Conservation (phyloP, 2,329 filamentous ascomycete genomes). For the Colletotrichum chlorophyti region DNA sequence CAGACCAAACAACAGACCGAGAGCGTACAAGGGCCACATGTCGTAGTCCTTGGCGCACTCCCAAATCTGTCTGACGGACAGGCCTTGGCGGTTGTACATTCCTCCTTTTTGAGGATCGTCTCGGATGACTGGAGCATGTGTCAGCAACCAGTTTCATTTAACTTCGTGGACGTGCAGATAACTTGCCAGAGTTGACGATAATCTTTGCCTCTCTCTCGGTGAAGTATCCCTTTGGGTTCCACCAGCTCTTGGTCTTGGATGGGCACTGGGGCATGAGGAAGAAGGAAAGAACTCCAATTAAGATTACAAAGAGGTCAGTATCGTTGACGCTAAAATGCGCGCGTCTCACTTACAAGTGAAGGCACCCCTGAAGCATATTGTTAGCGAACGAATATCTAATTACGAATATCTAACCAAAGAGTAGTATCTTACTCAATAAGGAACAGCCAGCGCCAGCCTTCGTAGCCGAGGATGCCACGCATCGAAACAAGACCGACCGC, state of each 20-base stretch:
- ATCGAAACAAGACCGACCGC: slow-evolving; percentile 63
- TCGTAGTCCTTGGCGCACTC: slow-evolving; percentile 60
- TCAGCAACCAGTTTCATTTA: not conserved
- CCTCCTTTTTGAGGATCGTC: slow-evolving; percentile 62
- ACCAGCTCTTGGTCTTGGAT: slow-evolving; percentile 51
- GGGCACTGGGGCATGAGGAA: slow-evolving; percentile 40
- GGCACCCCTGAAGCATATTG: slow-evolving; percentile 32
- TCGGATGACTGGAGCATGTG: slow-evolving; percentile 46
- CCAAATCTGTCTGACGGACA: slow-evolving; percentile 56
- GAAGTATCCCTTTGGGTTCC: slow-evolving; percentile 62
- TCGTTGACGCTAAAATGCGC: slow-evolving; percentile 42
- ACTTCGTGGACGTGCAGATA: rapidly evolving
- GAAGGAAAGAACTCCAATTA: slow-evolving; percentile 51
- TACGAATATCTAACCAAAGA: too few relatives aligned
- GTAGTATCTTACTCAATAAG: slow-evolving; percentile 44
- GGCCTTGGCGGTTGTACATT: slow-evolving; percentile 64
- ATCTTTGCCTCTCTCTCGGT: slow-evolving; percentile 63
- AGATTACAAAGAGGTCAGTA: slow-evolving; percentile 46
- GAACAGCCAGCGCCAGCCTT: slow-evolving; percentile 66
- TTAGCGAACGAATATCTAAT: slow-evolving; percentile 16
- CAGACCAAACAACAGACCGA: slow-evolving; percentile 51
- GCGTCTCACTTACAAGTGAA: slow-evolving; percentile 37
- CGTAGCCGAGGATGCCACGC: slow-evolving; percentile 56
- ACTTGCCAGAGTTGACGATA: slow-evolving; percentile 58
- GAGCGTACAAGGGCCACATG: slow-evolving; percentile 60